Conservation (phyloP, 2,329 filamentous ascomycete species). For the Bipolaris oryzae region DNA sequence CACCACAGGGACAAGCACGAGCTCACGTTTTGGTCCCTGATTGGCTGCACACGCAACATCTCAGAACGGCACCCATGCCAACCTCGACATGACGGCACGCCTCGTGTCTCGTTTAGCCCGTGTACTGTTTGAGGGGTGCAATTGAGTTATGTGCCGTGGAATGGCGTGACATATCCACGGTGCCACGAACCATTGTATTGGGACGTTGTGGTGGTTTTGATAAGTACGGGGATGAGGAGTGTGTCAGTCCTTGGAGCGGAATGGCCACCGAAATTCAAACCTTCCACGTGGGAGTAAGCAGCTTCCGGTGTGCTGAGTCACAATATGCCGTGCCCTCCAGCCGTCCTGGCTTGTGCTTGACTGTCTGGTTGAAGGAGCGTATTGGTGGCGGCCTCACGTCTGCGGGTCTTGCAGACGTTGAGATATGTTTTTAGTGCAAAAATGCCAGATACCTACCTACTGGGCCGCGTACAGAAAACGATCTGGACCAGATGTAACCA, state of each 20-base stretch:
- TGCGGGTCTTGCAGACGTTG: neutral
- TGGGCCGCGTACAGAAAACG: neutral
- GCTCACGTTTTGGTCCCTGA: slow-evolving; percentile 24
- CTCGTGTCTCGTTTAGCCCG: slow-evolving; percentile 10
- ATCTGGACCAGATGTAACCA: neutral
- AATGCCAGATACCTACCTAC: neutral
- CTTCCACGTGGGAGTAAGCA: slow-evolving; percentile 11
- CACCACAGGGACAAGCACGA: slow-evolving; percentile 26
- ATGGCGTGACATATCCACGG: neutral
- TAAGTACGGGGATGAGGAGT: slow-evolving; percentile 13
- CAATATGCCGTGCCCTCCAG: neutral
- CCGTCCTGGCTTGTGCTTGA: slow-evolving; percentile 2
- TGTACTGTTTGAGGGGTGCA: slow-evolving; percentile 2
- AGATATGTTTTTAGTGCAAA: neutral
- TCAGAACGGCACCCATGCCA: slow-evolving; percentile 17
- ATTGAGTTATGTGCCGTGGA: slow-evolving; percentile 13
- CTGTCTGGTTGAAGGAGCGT: neutral
- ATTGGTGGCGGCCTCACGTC: slow-evolving; percentile 8
- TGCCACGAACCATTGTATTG: slow-evolving; percentile 25
- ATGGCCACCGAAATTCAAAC: slow-evolving; percentile 1
- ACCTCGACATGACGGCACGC: slow-evolving; percentile 17
- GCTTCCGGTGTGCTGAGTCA: slow-evolving; percentile 1
- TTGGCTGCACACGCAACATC: slow-evolving; percentile 8
- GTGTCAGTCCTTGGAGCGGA: neutral
- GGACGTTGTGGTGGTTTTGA: slow-evolving; percentile 8